Evolutionary conservation across 176 grass and related monocot genomes (phyloP), one percentile per base, ranked within the genome.

Genomic region (Cenchrus purpureus): DNA sequence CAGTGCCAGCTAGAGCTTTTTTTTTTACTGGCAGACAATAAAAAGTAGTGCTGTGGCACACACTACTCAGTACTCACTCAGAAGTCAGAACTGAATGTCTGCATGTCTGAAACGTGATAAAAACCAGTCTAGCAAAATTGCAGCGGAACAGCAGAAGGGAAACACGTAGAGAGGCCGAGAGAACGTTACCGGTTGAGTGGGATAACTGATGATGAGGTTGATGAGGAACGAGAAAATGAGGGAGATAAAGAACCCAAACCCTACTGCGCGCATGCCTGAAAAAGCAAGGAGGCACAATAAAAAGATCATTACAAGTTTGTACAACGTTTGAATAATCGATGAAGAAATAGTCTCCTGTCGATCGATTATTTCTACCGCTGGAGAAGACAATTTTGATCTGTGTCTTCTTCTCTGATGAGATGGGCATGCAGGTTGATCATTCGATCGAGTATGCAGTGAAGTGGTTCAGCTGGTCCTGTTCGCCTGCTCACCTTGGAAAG

Each of bases 181-280:
- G 4, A 42, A 68, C 4, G 44, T 82, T 78, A 92, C 91, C 79
- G 88, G 91, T 76, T 90, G 91, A 78, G 91, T 93, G 70, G 88
- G 74, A 67, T 87, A 87, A 60, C 74, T 87, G 53, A 90, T 73
- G 53, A 74, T 1, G 65, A 93, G 68, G 80, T 93, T 84, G 87
- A 93, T 81, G 32, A 65, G 5, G 2, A 90, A 20, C n/a, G 80
- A 22, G 14, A 51, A 28, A 1, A 43, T 2, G 8, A 90, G 22
- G 17, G 91, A 90, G 4, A 10, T 2, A 72, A 13, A 12, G 42
- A 63, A 54, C 40, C 88, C 84, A 20, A 61, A 72, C 37, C 91
- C 91, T 66, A 93, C 78, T 22, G 84, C 91, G 53, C 88, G 56
- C 9, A 87, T 10, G 17, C 88, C 91, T 93, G 76, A 67, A 81